These are phyloP conservation scores for Papilionanthe hybrid DNA, from an alignment of 116 monocot species.

Conservation along the genomic window DNA sequence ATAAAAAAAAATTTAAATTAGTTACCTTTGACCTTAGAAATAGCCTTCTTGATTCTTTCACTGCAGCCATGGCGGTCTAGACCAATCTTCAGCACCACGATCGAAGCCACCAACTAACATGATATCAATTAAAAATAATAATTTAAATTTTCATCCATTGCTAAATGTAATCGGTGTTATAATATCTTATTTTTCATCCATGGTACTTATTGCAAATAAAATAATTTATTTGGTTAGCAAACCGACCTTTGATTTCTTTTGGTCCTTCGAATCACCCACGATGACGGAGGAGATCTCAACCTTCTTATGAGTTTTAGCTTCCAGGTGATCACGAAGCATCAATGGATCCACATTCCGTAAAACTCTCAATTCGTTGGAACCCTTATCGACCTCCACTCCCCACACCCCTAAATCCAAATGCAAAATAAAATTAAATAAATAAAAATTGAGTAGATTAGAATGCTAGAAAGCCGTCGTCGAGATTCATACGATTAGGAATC, in stretches of 20 bases:
- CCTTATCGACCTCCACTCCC: slow-evolving; percentile 22
- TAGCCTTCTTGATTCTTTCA: background rate
- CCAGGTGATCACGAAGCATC: slow-evolving; percentile 45
- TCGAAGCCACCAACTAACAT: slow-evolving; percentile 4
- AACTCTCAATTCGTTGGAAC: slow-evolving; percentile 42
- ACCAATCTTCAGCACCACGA: slow-evolving; percentile 17
- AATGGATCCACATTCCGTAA: slow-evolving; percentile 53
- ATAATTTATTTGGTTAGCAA: background rate
- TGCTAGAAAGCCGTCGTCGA: no score
- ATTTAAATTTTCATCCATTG: background rate
- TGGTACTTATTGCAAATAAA: background rate
- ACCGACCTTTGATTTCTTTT: slow-evolving; percentile 39
- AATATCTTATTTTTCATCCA: background rate
- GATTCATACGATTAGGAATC: no score
- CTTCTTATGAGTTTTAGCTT: slow-evolving; percentile 46
- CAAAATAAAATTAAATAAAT: background rate
- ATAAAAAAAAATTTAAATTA: background rate
- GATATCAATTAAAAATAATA: background rate
- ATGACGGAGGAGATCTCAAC: slow-evolving; percentile 34
- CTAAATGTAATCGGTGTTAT: no score
- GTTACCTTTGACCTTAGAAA: slow-evolving; percentile 11
- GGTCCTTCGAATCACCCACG: background rate
- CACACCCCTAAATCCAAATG: slow-evolving; percentile 47
- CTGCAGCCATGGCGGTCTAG: slow-evolving; percentile 19
- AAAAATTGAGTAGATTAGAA: background rate